Evolutionary conservation across 1,284 basidiomycete genomes (phyloP).

Genomic region (Ustilago tritici): DNA sequence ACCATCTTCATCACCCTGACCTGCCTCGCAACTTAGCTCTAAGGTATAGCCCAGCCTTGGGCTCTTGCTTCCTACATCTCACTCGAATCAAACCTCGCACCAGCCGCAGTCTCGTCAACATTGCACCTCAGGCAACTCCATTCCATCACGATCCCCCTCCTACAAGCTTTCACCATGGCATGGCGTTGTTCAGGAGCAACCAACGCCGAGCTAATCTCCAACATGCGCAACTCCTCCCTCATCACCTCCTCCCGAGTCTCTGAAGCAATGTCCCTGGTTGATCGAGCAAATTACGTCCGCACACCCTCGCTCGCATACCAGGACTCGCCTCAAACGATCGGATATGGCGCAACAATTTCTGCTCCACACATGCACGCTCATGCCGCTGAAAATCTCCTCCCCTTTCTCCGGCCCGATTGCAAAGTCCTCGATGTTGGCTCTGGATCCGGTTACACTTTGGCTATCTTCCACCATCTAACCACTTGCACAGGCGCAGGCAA

Average conservation of each 20-base stretch:
- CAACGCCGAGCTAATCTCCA: slow-evolving; percentile 79
- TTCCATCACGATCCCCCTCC: not conserved
- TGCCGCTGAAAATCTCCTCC: slow-evolving; percentile 79
- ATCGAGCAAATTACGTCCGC: slow-evolving; percentile 75
- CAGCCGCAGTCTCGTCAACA: not conserved
- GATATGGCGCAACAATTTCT: slow-evolving; percentile 85
- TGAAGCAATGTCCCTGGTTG: slow-evolving; percentile 55
- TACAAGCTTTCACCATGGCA: slow-evolving; percentile 75
- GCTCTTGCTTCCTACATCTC: too few relatives aligned
- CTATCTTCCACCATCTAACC: slow-evolving; percentile 65
- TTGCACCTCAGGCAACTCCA: not conserved
- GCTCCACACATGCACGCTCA: slow-evolving; percentile 90
- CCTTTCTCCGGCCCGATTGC: slow-evolving; percentile 78
- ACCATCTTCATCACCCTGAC: not conserved
- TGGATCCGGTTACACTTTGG: slow-evolving; percentile 61
- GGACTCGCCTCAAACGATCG: slow-evolving; percentile 85
- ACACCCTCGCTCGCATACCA: slow-evolving; percentile 73
- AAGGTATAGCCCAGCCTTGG: too few relatives aligned
- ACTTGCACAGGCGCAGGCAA: slow-evolving; percentile 60
- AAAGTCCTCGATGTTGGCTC: slow-evolving; percentile 79
- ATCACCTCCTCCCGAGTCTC: slow-evolving; percentile 69
- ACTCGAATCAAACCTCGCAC: not conserved
- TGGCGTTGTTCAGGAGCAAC: slow-evolving; percentile 80
- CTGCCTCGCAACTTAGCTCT: too few relatives aligned
- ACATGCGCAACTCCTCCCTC: slow-evolving; percentile 75